Evolutionary conservation across 2,329 filamentous ascomycete genomes (phyloP), one percentile per base, ranked within the genome.

Genomic region (Aspergillus sojae): DNA sequence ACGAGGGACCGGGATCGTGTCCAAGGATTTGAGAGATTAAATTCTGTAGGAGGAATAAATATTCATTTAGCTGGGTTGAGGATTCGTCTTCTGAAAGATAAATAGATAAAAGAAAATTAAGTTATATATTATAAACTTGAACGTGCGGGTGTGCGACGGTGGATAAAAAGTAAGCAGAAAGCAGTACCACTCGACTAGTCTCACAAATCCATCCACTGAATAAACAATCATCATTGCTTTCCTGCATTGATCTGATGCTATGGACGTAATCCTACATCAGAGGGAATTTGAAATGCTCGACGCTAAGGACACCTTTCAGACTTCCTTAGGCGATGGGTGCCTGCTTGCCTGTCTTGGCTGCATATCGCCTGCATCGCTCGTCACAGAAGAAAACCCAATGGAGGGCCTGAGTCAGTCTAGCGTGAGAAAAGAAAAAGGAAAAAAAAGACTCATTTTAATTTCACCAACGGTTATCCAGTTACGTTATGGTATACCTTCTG

Each of bases 191-290:
- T 55, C 19, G 39, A 41, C 39, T 41, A 55, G 32, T 39, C 26
- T 9, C 52, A 32, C n/a, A 21, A 23, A 26, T 16, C 32, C 21
- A 2, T 26, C 52, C 52, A 55, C n/a, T 55, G 34, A 39, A 28
- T 55, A 55, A 39, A 55, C 52, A 55, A 55, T 55, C 34, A 26
- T 39, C 19, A 26, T 36, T 41, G 21, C 30, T 26, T 39, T 21
- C 11, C 21, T 39, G 52, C 52, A 55, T 55, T 9, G 14, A 39
- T 55, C 32, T 11, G 11, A 39, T 55, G 52, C 6, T 12, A 21
- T 39, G 52, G 52, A 55, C 52, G 52, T 55, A 55, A 55, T 55
- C 52, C 52, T 55, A 55, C 52, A 55, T 26, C 32, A 23, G 21
- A 55, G 32, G 7, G 32, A 16, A 55, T 36, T 52, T 52, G 48